A percentile compares a stretch with the other conserved stretches of the same genome.
These are phyloP conservation scores for Rhytidiadelphus loreus DNA, from an alignment of 225 moss, liverwort and hornwort genomes.

Conservation along the genomic window DNA sequence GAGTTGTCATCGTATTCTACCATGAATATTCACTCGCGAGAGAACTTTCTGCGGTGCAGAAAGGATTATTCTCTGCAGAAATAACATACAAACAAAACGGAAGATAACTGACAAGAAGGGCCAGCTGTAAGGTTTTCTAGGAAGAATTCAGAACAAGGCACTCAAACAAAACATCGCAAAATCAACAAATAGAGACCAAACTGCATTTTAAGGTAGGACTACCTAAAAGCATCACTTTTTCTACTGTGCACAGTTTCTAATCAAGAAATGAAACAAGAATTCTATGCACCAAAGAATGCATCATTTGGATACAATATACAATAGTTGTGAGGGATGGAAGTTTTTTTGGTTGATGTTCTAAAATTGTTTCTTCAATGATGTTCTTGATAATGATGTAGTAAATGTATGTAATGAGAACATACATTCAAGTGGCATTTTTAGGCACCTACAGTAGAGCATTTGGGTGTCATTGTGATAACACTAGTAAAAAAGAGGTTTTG, in stretches of 20 bases:
- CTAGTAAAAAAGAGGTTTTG: background rate
- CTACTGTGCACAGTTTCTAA: background rate
- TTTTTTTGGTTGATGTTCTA: background rate
- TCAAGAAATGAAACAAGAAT: background rate
- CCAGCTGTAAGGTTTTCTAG: background rate
- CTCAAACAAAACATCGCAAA: background rate
- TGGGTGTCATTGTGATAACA: background rate
- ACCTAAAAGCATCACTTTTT: fast-evolving
- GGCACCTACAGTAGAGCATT: background rate
- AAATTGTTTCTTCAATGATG: fast-evolving
- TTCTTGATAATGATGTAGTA: background rate
- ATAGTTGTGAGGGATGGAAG: background rate
- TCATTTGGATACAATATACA: no score
- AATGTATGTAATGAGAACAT: background rate
- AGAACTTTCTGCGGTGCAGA: background rate
- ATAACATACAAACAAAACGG: background rate
- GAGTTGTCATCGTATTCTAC: no score
- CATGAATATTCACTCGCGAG: no score
- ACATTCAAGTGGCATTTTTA: background rate
- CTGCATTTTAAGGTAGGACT: no score
- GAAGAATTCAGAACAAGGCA: background rate
- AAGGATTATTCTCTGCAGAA: background rate
- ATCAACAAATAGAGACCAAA: background rate
- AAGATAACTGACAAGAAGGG: background rate
- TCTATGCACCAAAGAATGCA: background rate